Percentiles rank a stretch among this genome's conserved stretches.
Evolutionary conservation across 1,284 basidiomycete genomes (phyloP).

Genomic region (Neotropicomus parvogracilis): DNA sequence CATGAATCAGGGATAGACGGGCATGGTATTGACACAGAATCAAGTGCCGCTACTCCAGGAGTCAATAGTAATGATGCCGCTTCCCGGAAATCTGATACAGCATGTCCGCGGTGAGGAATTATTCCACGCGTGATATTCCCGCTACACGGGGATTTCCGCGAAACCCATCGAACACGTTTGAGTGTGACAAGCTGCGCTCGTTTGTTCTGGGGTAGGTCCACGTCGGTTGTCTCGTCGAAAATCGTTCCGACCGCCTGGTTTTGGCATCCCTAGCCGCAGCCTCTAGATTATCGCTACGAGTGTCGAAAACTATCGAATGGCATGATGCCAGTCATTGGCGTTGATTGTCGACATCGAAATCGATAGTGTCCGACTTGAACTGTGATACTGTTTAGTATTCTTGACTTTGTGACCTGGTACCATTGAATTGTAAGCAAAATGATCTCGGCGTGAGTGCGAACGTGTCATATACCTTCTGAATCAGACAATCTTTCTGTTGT

Average conservation of each 20-base stretch:
- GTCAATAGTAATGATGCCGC: conserved; percentile 1
- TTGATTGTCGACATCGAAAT: no score
- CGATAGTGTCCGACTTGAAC: not conserved
- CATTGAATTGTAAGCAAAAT: no score
- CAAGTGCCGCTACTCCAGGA: not conserved
- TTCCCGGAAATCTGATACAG: conserved; percentile 7
- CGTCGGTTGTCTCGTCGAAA: not conserved
- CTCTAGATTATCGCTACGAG: not conserved
- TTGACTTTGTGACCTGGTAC: no score
- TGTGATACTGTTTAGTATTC: no score
- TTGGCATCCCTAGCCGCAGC: not conserved
- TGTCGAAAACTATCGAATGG: not conserved
- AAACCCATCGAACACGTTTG: not conserved
- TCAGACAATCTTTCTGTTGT: no score
- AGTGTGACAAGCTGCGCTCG: not conserved
- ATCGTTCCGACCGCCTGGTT: not conserved
- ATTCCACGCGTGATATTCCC: conserved; percentile 1
- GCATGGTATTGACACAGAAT: not conserved
- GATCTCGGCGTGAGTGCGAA: no score
- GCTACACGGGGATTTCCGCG: conserved; percentile 3
- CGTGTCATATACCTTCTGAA: no score
- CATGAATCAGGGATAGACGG: conserved; percentile 4
- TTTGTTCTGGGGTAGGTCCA: no score
- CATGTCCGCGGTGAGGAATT: conserved; percentile 3
- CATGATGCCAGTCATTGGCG: no score